Percentiles rank a stretch among this genome's conserved stretches.
Evolutionary conservation across 768 basidiomycete species (phyloP).

Genomic region (Pisolithus microcarpus): DNA sequence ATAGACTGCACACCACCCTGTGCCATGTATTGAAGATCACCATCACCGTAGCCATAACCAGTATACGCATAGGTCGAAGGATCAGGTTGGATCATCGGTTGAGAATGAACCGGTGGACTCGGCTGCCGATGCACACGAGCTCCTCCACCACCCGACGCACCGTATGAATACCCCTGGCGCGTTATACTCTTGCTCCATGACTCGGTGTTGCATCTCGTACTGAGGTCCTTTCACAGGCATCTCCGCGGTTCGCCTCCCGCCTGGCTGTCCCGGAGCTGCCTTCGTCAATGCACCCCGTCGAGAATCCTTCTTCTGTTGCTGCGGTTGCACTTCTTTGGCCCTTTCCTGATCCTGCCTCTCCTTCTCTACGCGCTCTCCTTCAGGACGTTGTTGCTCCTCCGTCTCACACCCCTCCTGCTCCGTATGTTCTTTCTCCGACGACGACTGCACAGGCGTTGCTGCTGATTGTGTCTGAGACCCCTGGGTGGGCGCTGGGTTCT

Average conservation of each 20-base stretch:
- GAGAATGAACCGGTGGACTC: conserved; percentile 20
- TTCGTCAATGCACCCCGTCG: conserved; percentile 62
- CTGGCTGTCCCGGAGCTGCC: conserved; percentile 39
- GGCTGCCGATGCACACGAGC: conserved; percentile 20
- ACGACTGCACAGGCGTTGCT: conserved; percentile 21
- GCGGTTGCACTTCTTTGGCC: conserved; percentile 16
- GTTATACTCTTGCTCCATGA: conserved; percentile 84
- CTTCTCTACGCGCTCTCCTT: conserved; percentile 40
- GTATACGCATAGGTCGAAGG: conserved; percentile 16
- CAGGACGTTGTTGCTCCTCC: conserved; percentile 33
- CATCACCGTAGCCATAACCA: conserved; percentile 12
- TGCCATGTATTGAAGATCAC: conserved; percentile 40
- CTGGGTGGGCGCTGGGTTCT: conserved; percentile 36
- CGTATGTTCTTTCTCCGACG: conserved; percentile 28
- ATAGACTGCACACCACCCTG: conserved; percentile 60
- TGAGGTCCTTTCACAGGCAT: conserved; percentile 83
- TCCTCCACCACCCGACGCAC: conserved; percentile 14
- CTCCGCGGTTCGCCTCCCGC: conserved; percentile 64
- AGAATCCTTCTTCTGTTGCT: conserved; percentile 34
- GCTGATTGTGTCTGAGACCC: conserved; percentile 22
- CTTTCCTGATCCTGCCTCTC: conserved; percentile 40
- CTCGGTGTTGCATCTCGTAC: conserved; percentile 91
- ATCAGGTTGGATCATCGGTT: conserved; percentile 26
- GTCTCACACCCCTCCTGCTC: conserved; percentile 33
- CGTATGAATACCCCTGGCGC: conserved; percentile 27